A percentile compares a stretch with the other conserved stretches of the same genome.
Conservation (phyloP, 768 basidiomycete genomes). For the Imleria badia region DNA sequence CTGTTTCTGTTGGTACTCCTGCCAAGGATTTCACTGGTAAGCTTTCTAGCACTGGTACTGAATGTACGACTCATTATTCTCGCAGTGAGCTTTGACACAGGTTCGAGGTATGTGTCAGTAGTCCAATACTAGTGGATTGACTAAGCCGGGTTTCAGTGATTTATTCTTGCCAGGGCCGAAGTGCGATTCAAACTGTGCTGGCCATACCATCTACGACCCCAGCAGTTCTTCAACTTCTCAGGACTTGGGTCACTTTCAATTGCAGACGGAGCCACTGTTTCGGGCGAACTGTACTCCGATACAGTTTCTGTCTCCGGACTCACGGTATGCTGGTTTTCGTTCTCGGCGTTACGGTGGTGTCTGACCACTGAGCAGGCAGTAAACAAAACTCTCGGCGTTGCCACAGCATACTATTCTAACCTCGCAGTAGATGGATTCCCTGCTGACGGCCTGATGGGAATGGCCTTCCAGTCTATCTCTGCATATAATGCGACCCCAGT, state of each 20-base stretch:
- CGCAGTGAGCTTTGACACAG: conserved; percentile 29
- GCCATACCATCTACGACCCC: conserved; percentile 35
- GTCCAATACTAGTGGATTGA: too few species aligned
- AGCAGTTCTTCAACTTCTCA: conserved; percentile 6
- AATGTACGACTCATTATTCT: not conserved
- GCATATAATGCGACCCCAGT: conserved; percentile 33
- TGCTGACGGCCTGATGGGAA: conserved; percentile 35
- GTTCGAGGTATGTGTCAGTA: conserved; percentile 17
- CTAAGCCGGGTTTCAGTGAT: conserved; percentile 18
- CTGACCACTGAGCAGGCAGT: conserved; percentile 9
- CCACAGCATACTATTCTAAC: conserved; percentile 2
- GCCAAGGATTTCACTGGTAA: not conserved
- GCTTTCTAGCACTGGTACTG: not conserved
- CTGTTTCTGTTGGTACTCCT: conserved; percentile 15
- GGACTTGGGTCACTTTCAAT: not conserved
- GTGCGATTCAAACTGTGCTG: conserved; percentile 26
- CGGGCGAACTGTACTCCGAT: conserved; percentile 11
- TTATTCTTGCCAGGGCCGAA: conserved; percentile 26
- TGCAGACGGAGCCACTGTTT: not conserved
- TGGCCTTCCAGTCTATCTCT: conserved; percentile 43
- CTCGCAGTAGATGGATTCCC: conserved; percentile 2
- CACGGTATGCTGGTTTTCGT: not conserved
- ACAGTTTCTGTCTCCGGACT: conserved; percentile 11
- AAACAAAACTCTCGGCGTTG: conserved; percentile 16
- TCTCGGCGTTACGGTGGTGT: not conserved